These are phyloP conservation scores for Metschnikowia borealis DNA, from an alignment of 805 yeast genomes.

Conservation along the genomic window DNA sequence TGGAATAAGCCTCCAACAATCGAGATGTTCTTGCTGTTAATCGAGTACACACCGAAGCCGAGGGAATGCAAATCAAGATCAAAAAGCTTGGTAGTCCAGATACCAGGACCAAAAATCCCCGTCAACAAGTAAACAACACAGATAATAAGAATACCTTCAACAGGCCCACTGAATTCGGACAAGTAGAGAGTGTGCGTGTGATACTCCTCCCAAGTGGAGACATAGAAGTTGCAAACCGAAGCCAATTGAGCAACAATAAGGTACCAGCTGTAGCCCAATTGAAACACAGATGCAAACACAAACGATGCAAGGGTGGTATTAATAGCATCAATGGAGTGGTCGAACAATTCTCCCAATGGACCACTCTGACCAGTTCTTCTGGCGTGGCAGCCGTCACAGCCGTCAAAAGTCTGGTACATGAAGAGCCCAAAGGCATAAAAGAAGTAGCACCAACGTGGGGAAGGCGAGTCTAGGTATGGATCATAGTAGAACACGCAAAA, in stretches of 20 bases:
- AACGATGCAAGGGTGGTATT: constrained; percentile 79
- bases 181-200: constrained; percentile 81
- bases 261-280: constrained; percentile 65
- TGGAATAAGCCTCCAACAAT: constrained; percentile 50
- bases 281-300: constrained; percentile 71
- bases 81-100: constrained; percentile 54
- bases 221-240: constrained; percentile 73
- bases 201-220: constrained; percentile 94
- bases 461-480: constrained; percentile 54
- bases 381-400: constrained; percentile 94
- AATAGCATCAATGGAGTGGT: constrained; percentile 72
- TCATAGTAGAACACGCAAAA: constrained; percentile 65
- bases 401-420: constrained; percentile 92
- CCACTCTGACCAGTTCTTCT: constrained; percentile 93
- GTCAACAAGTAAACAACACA: constrained; percentile 53
- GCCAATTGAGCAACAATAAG: constrained; percentile 66
- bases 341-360: constrained; percentile 91
- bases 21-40: constrained; percentile 44
- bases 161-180: constrained; percentile 86
- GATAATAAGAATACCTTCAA: constrained; percentile 80
- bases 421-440: constrained; percentile 79
- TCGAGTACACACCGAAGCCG: constrained; percentile 23
- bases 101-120: constrained; percentile 63
- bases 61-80: constrained; percentile 36
- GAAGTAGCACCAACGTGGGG: constrained; percentile 75